A percentile compares a stretch with the other conserved stretches of the same genome.
phyloP scores from a whole-genome alignment of 73 alveolate species.

The Blepharisma japonicum region DNA sequence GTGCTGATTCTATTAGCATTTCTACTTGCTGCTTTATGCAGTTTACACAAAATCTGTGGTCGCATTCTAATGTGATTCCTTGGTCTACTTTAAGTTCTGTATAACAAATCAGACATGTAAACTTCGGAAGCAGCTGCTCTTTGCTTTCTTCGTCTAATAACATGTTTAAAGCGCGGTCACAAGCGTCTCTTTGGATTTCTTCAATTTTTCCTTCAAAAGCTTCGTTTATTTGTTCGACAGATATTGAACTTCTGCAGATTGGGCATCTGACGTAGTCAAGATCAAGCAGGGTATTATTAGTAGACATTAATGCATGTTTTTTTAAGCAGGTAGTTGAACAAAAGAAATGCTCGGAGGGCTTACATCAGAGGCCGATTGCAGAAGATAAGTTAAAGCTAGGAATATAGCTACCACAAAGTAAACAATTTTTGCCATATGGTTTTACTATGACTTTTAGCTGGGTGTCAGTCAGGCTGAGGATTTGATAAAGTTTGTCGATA shows the following conservation, averaged over 20 bases:
- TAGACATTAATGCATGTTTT: constrained; percentile 4
- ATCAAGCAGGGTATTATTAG: constrained; percentile 18
- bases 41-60: constrained; percentile 49
- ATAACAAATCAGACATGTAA: constrained; percentile 23
- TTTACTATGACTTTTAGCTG: neutral
- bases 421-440: neutral
- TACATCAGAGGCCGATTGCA: neutral
- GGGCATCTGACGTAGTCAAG: constrained; percentile 21
- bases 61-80: constrained; percentile 38
- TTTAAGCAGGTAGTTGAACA: constrained; percentile 4
- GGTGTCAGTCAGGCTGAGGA: neutral
- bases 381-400: neutral
- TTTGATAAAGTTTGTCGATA: too few species aligned
- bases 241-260: neutral
- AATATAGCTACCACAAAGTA: neutral
- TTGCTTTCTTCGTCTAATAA: too few species aligned
- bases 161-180: neutral
- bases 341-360: neutral
- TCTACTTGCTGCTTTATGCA: constrained; percentile 45
- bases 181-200: constrained; percentile 11
- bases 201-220: constrained; percentile 13
- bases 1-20: constrained; percentile 13
- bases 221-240: neutral
- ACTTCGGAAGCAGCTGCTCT: constrained; percentile 1
- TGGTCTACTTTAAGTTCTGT: constrained; percentile 17